Conservation (phyloP, 2,329 filamentous ascomycete species). For the Mariannaea sp. region DNA sequence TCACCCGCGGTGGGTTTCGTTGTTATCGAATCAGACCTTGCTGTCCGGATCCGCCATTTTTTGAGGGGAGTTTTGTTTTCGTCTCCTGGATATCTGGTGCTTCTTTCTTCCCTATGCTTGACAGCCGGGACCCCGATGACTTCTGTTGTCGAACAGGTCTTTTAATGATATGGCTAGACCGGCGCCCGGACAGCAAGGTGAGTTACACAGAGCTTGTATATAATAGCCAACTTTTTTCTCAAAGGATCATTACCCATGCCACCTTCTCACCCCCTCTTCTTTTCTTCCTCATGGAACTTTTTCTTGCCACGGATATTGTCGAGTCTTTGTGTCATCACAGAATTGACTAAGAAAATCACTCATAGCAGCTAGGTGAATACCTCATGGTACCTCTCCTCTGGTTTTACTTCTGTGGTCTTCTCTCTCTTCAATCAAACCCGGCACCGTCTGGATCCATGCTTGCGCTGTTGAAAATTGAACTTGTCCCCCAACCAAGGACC, state of each 20-base stretch:
- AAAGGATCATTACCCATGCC: constrained; percentile 41
- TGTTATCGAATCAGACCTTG: constrained; percentile 35
- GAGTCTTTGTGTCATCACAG: constrained; percentile 24
- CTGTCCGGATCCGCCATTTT: constrained; percentile 43
- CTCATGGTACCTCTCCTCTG: constrained; percentile 15
- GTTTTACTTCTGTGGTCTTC: constrained; percentile 9
- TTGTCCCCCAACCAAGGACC: constrained; percentile 16
- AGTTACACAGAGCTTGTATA: constrained; percentile 58
- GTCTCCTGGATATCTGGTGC: constrained; percentile 39
- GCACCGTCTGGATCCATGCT: constrained; percentile 21
- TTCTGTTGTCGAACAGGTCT: constrained; percentile 33
- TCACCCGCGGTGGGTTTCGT: constrained; percentile 34
- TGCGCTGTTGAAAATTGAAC: constrained; percentile 25
- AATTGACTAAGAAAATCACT: constrained; percentile 36
- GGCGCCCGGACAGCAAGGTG: constrained; percentile 59
- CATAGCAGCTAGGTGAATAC: constrained; percentile 32
- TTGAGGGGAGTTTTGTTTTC: constrained; percentile 40
- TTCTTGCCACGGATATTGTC: constrained; percentile 24
- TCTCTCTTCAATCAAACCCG: neutral
- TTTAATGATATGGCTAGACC: constrained; percentile 41
- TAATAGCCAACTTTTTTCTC: constrained; percentile 50
- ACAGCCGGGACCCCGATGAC: constrained; percentile 35
- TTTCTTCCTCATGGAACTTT: constrained; percentile 31
- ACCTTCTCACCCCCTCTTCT: constrained; percentile 3
- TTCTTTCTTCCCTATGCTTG: constrained; percentile 33